phyloP scores from a whole-genome alignment of 345 rosid species.

The Brassica cretica region DNA sequence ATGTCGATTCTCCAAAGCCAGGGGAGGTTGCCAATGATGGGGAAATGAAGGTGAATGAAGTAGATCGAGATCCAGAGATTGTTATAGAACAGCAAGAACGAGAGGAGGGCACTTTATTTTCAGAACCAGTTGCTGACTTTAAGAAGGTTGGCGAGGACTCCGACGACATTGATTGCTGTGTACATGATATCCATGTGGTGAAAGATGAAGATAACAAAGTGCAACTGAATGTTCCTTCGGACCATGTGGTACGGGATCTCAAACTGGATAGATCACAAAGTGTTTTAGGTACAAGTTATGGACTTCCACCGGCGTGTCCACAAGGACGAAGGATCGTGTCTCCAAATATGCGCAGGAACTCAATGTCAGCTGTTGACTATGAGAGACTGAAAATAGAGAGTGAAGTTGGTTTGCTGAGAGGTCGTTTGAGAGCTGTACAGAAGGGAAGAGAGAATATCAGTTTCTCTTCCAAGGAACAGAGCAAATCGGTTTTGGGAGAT shows the following conservation, averaged over 20 bases:
- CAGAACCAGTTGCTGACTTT: constrained; percentile 19
- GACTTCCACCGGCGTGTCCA: constrained; percentile 38
- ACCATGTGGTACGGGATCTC: not conserved
- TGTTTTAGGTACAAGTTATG: constrained; percentile 45
- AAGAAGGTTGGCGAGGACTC: constrained; percentile 29
- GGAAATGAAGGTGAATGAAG: constrained; percentile 23
- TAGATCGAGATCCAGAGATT: constrained; percentile 17
- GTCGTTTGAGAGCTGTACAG: constrained; percentile 10
- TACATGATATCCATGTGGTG: constrained; percentile 55
- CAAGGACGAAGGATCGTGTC: constrained; percentile 34
- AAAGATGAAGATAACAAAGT: constrained; percentile 36
- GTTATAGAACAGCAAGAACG: constrained; percentile 37
- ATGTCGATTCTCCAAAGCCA: too few relatives aligned
- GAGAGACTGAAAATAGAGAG: constrained; percentile 65
- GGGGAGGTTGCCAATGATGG: not conserved
- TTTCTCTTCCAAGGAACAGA: constrained; percentile 42
- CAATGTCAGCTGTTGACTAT: constrained; percentile 72
- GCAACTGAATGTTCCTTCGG: constrained; percentile 24
- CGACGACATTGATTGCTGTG: constrained; percentile 16
- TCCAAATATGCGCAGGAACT: constrained; percentile 54
- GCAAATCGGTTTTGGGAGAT: constrained; percentile 45
- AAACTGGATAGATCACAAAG: constrained; percentile 45
- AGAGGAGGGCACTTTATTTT: constrained; percentile 16
- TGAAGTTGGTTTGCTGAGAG: constrained; percentile 50
- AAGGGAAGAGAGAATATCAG: constrained; percentile 43